Evolutionary conservation across 2,329 filamentous ascomycete species (phyloP).

Genomic region (Plectosphaerella sp.): DNA sequence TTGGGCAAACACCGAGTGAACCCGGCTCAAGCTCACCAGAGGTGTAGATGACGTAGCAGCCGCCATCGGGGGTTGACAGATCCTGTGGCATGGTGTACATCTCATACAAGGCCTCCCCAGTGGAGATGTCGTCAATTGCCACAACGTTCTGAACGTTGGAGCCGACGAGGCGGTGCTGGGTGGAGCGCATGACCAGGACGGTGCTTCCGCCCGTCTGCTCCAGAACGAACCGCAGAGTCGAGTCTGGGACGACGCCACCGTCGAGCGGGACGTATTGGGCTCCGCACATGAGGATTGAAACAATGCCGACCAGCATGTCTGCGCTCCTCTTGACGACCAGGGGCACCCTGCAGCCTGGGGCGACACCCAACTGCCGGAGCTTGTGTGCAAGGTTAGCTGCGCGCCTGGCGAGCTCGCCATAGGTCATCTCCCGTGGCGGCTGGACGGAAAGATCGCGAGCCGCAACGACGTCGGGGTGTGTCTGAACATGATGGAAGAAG

Average conservation of each 20-base stretch:
- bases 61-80: conserved; percentile 26
- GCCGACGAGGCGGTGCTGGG: conserved; percentile 1
- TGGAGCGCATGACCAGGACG: conserved; percentile 33
- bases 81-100: background rate
- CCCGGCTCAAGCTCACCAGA: conserved; percentile 27
- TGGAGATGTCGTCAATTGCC: conserved; percentile 1
- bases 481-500: conserved; percentile 25
- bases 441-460: background rate
- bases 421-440: conserved; percentile 18
- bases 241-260: conserved; percentile 41
- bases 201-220: conserved; percentile 32
- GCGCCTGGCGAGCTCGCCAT: conserved; percentile 20
- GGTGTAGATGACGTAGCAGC: conserved; percentile 48
- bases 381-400: conserved; percentile 28
- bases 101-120: background rate
- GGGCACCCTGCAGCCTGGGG: conserved; percentile 31
- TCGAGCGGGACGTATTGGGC: conserved; percentile 42
- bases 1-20: background rate
- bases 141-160: background rate
- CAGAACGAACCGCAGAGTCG: conserved; percentile 43
- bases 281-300: conserved; percentile 37
- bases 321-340: conserved; percentile 36
- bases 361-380: conserved; percentile 22
- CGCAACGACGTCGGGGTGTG: conserved; percentile 1
- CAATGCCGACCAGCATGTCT: conserved; percentile 36